Base-by-base conservation (phyloP, 1,284 basidiomycete genomes). In the Schizophyllum amplum region DNA sequence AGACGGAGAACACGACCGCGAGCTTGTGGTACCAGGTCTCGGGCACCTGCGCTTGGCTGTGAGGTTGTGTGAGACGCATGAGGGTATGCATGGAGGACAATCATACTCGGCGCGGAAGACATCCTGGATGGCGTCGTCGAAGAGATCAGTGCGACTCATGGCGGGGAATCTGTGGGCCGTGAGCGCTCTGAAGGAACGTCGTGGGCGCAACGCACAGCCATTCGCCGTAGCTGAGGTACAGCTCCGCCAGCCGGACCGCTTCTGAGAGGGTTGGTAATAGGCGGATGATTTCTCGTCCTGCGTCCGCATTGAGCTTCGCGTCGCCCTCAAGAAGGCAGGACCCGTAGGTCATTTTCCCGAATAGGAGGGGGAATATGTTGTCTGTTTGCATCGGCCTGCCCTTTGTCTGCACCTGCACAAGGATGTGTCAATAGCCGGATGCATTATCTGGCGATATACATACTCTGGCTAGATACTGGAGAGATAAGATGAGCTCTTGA, bases 1-100 rank as follows among this genome's bases (percentile, higher is more conserved):
- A 76, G 15, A 86, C 70, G 50, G 76, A 74, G 63, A 83, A 85
- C 7, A 87, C 69, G 24, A 87, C 70, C 0, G 80, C 69, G 1
- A 84, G 68, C 0, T 74, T 68, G 61, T 86, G 81, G 21, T 75
- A 64, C 53, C 74, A 60, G 4, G 60, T 61, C 33, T 71, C 69
- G 33, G 71, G 4, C 70, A 71, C 22, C 73, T 75, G 51, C 5
- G 48, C 20, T 11, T 50, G 48, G 24, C 24, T 47, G 53, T 47
- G 15, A 17, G 51, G 64, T 15, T 65, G 42, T 60, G 56, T 42
- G 27, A 33, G 13, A 33, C 27, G 21, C 24, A 51, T 24, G 25
- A 53, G 9, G 26, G 47, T 23, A 52, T 15, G n/a, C 25, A 25
- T 60, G 52, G 24, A 58, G 33, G 24, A 57, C 7, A 21, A 9